Conservation (phyloP, 2,329 filamentous ascomycete species). For the Dendryphion nanum region DNA sequence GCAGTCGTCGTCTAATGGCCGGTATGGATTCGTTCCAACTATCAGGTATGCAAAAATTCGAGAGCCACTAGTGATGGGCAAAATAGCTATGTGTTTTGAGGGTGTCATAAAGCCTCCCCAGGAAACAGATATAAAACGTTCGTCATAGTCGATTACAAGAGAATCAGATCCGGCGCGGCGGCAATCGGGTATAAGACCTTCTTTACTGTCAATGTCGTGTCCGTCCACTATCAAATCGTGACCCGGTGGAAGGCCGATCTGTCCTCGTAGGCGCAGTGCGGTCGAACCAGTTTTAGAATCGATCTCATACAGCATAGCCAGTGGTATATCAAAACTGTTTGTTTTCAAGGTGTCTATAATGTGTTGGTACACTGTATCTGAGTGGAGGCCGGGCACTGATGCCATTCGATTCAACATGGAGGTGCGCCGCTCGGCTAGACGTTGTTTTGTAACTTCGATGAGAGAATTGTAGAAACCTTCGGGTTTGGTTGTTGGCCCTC, state of each 20-base stretch:
- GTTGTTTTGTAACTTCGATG: constrained; percentile 31
- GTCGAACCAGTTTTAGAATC: constrained; percentile 11
- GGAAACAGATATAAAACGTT: constrained; percentile 25
- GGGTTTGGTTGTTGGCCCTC: constrained; percentile 21
- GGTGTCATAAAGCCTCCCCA: constrained; percentile 30
- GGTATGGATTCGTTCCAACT: constrained; percentile 36
- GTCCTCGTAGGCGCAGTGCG: constrained; percentile 20
- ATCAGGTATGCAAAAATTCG: constrained; percentile 30
- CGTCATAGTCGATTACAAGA: constrained; percentile 24
- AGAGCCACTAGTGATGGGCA: constrained; percentile 22
- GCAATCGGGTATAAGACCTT: constrained; percentile 29
- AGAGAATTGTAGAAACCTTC: constrained; percentile 33
- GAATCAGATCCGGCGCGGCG: constrained; percentile 20
- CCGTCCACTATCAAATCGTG: constrained; percentile 25
- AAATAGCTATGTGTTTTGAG: constrained; percentile 23
- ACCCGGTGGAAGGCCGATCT: constrained; percentile 25
- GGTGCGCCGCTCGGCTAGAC: constrained; percentile 30
- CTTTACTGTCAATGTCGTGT: constrained; percentile 17
- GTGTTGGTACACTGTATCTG: constrained; percentile 22
- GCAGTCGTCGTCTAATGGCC: constrained; percentile 30
- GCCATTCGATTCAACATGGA: constrained; percentile 31
- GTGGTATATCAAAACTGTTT: constrained; percentile 26
- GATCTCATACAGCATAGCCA: constrained; percentile 30
- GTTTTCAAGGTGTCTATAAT: constrained; percentile 28
- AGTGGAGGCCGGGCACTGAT: constrained; percentile 19